Percentiles rank a stretch among this genome's conserved stretches.
Evolutionary conservation across 148 eudicot species (phyloP).

Genomic region (Rheum nobile): DNA sequence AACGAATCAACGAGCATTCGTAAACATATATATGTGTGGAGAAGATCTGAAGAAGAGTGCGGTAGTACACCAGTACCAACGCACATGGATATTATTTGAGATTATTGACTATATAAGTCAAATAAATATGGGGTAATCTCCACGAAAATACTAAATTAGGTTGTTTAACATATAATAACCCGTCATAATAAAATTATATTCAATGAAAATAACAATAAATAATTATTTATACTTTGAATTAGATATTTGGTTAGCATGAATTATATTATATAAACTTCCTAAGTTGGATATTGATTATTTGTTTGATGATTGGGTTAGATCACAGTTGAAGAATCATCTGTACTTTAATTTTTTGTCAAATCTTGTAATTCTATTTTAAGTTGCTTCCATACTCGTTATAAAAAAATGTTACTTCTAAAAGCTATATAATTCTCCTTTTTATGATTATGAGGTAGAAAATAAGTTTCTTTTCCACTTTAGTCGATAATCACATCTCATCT

Average conservation of each 20-base stretch:
- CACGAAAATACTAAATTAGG: neutral
- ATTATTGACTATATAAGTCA: neutral
- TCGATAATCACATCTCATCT: neutral
- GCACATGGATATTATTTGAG: neutral
- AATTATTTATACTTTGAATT: too few species aligned
- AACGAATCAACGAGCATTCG: neutral
- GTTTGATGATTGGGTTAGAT: neutral
- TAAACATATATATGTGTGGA: neutral
- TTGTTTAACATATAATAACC: neutral
- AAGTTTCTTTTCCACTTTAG: neutral
- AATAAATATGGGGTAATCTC: neutral
- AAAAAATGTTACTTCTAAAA: neutral
- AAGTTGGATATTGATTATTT: neutral
- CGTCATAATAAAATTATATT: too few species aligned
- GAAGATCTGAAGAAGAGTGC: conserved; percentile 1
- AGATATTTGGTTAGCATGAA: too few species aligned
- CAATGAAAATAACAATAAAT: too few species aligned
- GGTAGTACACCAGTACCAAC: neutral
- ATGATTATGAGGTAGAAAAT: neutral
- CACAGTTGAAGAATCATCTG: neutral
- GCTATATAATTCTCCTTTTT: neutral
- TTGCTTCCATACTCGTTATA: neutral
- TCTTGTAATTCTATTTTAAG: neutral
- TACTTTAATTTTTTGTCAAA: neutral
- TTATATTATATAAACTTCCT: too few species aligned